phyloP scores from a whole-genome alignment of 805 yeast species.

The Priceomyces melissophilus region DNA sequence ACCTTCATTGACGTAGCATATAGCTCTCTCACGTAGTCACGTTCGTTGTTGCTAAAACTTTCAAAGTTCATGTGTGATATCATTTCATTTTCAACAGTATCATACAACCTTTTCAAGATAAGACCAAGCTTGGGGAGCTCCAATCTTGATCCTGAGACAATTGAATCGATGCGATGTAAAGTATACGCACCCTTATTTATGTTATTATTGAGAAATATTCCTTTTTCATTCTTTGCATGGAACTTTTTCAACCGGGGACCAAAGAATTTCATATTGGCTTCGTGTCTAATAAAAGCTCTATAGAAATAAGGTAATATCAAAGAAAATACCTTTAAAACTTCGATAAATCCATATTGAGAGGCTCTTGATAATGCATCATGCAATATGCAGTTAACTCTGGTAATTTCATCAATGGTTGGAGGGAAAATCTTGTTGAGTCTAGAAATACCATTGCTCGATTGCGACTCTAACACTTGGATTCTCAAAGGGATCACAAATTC shows the following conservation, averaged over 20 bases:
- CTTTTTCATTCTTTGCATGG: conserved; percentile 23
- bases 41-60: conserved; percentile 21
- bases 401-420: conserved; percentile 92
- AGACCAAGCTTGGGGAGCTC: conserved; percentile 71
- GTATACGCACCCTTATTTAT: conserved; percentile 30
- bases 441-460: conserved; percentile 54
- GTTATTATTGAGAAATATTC: conserved; percentile 23
- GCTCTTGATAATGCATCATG: conserved; percentile 73
- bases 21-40: conserved; percentile 31
- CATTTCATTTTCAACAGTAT: conserved; percentile 44
- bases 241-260: conserved; percentile 47
- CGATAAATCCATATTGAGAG: conserved; percentile 64
- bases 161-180: conserved; percentile 30
- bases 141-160: conserved; percentile 61
- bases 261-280: conserved; percentile 80
- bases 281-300: conserved; percentile 90
- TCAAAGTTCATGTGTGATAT: conserved; percentile 16
- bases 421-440: conserved; percentile 80
- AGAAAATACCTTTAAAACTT: conserved; percentile 76
- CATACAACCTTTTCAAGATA: conserved; percentile 59
- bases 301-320: conserved; percentile 84
- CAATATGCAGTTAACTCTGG: conserved; percentile 82
- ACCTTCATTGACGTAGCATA: conserved; percentile 57
- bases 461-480: conserved; percentile 57
- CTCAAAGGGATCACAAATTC: conserved; percentile 77